phyloP scores from a whole-genome alignment of 1,284 basidiomycete genomes.

The Ustilago esculenta region DNA sequence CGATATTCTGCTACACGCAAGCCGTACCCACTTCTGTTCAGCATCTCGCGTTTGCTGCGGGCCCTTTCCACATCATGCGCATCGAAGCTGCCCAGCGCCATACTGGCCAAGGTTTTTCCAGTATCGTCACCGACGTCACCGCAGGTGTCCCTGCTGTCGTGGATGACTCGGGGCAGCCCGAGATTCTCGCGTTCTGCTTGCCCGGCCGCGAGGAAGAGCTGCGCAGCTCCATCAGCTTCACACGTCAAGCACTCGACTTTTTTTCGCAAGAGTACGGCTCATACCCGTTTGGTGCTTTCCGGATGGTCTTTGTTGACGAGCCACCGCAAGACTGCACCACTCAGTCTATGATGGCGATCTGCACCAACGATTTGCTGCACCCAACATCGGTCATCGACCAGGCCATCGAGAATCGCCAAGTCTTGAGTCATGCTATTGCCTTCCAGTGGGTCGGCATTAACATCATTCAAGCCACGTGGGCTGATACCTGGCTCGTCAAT shows the following conservation, averaged over 20 bases:
- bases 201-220: conserved; percentile 81
- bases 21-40: conserved; percentile 88
- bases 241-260: conserved; percentile 89
- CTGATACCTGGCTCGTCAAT: conserved; percentile 94
- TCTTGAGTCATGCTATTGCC: conserved; percentile 81
- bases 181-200: conserved; percentile 90
- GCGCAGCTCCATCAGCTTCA: conserved; percentile 76
- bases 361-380: conserved; percentile 84
- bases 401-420: conserved; percentile 87
- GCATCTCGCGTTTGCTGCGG: conserved; percentile 93
- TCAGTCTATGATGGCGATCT: conserved; percentile 82
- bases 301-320: conserved; percentile 94
- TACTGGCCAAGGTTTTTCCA: conserved; percentile 73
- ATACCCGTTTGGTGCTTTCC: conserved; percentile 92
- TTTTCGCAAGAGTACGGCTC: conserved; percentile 92
- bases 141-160: conserved; percentile 15
- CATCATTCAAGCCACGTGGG: conserved; percentile 91
- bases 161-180: conserved; percentile 72
- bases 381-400: conserved; percentile 92
- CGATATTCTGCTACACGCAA: conserved; percentile 92
- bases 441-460: conserved; percentile 98
- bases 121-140: conserved; percentile 67
- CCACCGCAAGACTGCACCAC: conserved; percentile 76
- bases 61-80: conserved; percentile 75
- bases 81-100: conserved; percentile 35